Evolutionary conservation across 352 stramenopile genomes (phyloP), one percentile per base, ranked within the genome.

Genomic region (Phytophthora tubulina): DNA sequence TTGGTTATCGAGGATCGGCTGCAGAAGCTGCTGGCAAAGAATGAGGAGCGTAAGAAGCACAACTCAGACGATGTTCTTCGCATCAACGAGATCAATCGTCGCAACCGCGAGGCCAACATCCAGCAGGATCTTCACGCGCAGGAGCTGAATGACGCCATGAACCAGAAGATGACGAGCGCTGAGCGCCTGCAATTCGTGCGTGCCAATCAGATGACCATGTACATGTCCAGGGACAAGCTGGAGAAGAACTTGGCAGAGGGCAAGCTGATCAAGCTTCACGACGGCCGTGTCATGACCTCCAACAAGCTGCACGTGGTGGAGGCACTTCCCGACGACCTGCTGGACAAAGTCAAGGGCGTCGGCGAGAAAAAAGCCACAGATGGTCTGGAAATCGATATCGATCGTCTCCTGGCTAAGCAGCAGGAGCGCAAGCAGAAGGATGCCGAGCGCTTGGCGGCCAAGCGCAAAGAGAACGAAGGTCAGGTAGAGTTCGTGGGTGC

Each of bases 251-350:
- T 96, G 52, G 72, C 73, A 6, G 85, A 95, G 7, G 89, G 89
- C 2, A 88, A 92, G 63, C 70, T 96, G 2, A 88, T 96, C 14
- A 71, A 84, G 32, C 64, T 93, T 45, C 50, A 78, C 2, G 89
- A 96, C 38, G 89, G 89, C 21, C 89, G 89, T 49, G 89, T 96
- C 61, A 86, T 96, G 78, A 96, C 89, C 9, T 81, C 85, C 17
- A 96, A 96, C 74, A 96, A 96, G 63, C 67, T 94, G 32, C 86
- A 95, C 59, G 81, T 91, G 38, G 86, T 96, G 32, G 89, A 95
- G 71, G 85, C 87, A 31, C 73, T 96, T 35, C 89, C 89, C 4
- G 89, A 96, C 45, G 86, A 96, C 70, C 68, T 96, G 30, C 53
- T 83, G 2, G 72, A 78, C 39, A 87, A 88, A 67, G 76, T 76